These are phyloP conservation scores for Mangifera indica DNA, from an alignment of 345 rosid genomes.

Conservation along the genomic window DNA sequence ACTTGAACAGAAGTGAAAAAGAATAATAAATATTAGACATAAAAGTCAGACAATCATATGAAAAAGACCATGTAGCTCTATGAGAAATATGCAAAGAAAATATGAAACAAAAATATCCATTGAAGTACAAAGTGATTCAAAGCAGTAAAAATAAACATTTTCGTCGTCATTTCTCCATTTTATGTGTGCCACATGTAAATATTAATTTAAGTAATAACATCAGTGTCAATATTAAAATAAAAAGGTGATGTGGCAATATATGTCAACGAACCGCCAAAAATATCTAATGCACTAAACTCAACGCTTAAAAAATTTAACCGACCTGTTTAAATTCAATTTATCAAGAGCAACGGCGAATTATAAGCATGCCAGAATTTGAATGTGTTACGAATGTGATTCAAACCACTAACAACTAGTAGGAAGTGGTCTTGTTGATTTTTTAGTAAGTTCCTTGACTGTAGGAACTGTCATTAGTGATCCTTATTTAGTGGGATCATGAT, in stretches of 20 bases:
- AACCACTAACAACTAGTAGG: no score
- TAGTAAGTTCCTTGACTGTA: no score
- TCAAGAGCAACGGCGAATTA: background rate
- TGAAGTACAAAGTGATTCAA: background rate
- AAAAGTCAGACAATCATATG: constrained; percentile 10
- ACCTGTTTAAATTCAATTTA: background rate
- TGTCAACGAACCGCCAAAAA: background rate
- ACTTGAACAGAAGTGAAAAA: constrained; percentile 39
- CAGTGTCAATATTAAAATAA: background rate
- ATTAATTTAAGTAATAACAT: background rate
- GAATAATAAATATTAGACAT: constrained; percentile 11
- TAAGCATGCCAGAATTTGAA: background rate
- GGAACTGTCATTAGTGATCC: no score
- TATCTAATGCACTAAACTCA: background rate
- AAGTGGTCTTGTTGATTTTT: no score
- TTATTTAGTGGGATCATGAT: no score
- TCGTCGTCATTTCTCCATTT: background rate
- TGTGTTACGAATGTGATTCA: no score
- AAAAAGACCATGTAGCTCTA: background rate
- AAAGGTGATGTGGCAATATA: background rate
- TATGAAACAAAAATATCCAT: background rate
- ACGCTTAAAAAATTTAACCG: background rate
- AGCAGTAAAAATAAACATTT: background rate
- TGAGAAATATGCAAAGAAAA: background rate
- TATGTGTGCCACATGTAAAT: background rate